Conservation (phyloP, 305 asterid genomes). For the Rubia balearica region DNA sequence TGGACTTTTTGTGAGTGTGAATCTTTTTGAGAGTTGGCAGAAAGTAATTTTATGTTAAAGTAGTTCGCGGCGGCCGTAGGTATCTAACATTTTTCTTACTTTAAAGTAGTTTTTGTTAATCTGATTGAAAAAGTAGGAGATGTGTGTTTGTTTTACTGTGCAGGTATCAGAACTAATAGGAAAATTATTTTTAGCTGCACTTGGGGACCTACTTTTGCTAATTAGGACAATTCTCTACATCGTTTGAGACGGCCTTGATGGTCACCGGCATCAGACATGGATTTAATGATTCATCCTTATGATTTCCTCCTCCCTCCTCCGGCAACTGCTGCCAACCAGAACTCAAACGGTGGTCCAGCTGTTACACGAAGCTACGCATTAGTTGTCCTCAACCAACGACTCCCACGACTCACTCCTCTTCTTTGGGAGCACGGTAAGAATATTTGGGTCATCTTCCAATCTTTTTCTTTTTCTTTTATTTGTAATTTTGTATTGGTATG, state of each 20-base stretch:
- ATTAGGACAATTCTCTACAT: not conserved
- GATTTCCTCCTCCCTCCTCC: conserved; percentile 52
- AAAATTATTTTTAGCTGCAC: not conserved
- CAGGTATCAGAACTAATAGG: not conserved
- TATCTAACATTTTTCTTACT: no score
- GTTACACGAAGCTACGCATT: conserved; percentile 41
- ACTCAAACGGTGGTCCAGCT: not conserved
- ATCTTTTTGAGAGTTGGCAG: no score
- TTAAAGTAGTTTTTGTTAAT: not conserved
- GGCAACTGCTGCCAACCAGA: conserved; percentile 19
- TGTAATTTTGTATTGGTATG: not conserved
- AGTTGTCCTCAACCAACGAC: conserved; percentile 61
- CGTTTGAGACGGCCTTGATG: not conserved
- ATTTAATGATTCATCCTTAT: conserved; percentile 53
- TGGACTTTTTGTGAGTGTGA: no score
- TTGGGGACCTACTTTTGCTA: not conserved
- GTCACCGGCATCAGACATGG: conserved; percentile 32
- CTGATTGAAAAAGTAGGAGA: not conserved
- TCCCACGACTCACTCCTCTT: conserved; percentile 76
- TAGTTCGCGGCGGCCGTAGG: no score
- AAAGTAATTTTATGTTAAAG: no score
- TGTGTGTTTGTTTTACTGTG: not conserved
- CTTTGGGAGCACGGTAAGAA: conserved; percentile 71
- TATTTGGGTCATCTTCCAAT: not conserved
- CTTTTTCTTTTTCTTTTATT: conserved; percentile 13